These are phyloP conservation scores for Exserohilum turcica DNA, from an alignment of 2,329 filamentous ascomycete genomes.

Conservation along the genomic window DNA sequence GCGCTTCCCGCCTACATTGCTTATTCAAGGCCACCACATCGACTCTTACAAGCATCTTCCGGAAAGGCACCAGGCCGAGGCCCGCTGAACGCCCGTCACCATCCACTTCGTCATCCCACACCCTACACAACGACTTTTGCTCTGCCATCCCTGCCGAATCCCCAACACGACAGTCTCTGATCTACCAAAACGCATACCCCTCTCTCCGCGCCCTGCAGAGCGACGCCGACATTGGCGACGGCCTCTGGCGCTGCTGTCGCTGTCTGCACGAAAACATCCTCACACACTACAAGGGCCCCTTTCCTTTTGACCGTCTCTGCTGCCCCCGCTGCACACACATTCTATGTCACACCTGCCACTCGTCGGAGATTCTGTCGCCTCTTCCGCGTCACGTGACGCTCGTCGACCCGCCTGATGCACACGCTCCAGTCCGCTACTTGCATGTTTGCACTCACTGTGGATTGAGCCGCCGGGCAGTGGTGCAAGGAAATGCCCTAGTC, in stretches of 20 bases:
- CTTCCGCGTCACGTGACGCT: no score
- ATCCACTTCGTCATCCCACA: no score
- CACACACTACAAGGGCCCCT: not conserved
- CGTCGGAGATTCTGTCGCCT: no score
- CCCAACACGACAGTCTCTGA: no score
- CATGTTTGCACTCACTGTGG: no score
- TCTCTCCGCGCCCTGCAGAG: constrained; percentile 15
- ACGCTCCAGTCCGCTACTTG: no score
- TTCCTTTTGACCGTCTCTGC: not conserved
- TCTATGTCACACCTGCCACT: no score
- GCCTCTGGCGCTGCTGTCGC: constrained; percentile 21
- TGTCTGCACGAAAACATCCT: constrained; percentile 24
- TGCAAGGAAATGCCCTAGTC: no score
- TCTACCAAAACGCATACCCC: constrained; percentile 16
- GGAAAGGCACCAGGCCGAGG: not conserved
- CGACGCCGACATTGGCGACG: constrained; percentile 23
- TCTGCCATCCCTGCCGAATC: no score
- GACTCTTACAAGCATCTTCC: constrained; percentile 7
- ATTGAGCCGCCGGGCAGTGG: no score
- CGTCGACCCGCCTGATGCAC: no score
- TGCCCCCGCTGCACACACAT: not conserved
- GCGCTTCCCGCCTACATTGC: constrained; percentile 5
- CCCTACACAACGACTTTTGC: no score
- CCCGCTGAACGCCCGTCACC: not conserved
- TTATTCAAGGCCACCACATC: constrained; percentile 9